These are phyloP conservation scores for Geotrichum ghanense DNA, from an alignment of 805 yeast genomes.

Conservation along the genomic window DNA sequence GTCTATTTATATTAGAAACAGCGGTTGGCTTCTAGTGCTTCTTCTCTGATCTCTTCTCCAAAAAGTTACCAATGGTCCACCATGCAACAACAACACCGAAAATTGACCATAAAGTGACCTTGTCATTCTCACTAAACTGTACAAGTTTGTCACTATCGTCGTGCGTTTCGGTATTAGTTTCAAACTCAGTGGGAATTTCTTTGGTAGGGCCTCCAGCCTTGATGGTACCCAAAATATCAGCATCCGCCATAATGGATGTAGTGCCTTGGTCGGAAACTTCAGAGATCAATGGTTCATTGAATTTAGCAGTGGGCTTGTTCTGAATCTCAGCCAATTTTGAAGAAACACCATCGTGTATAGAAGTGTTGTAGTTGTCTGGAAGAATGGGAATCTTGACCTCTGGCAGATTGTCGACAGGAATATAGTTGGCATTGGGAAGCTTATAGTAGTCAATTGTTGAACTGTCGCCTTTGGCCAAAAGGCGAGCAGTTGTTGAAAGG, in stretches of 20 bases:
- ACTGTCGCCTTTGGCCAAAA: conserved; percentile 23
- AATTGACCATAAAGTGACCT: conserved; percentile 22
- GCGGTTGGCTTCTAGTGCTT: too few relatives aligned
- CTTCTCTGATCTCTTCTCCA: conserved; percentile 6
- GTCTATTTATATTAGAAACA: too few relatives aligned
- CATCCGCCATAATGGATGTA: conserved; percentile 16
- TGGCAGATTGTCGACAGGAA: conserved; percentile 6
- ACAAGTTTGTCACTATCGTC: conserved; percentile 9
- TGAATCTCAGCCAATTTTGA: conserved; percentile 10
- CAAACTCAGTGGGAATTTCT: conserved; percentile 11
- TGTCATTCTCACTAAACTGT: conserved; percentile 22
- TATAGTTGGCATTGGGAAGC: conserved; percentile 17
- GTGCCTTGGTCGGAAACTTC: conserved; percentile 14
- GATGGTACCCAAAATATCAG: conserved; percentile 10
- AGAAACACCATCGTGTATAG: conserved; percentile 8
- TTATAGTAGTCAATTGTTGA: conserved; percentile 27
- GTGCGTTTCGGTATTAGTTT: conserved; percentile 9
- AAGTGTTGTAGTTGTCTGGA: conserved; percentile 16
- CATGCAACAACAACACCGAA: conserved; percentile 25
- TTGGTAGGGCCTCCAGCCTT: conserved; percentile 21
- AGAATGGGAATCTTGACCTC: conserved; percentile 22
- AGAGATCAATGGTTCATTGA: conserved; percentile 7
- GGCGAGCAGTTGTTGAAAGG: conserved; percentile 10
- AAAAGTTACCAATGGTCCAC: conserved; percentile 24
- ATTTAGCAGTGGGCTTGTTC: conserved; percentile 16